Evolutionary conservation across 2,329 filamentous ascomycete genomes (phyloP).

Genomic region (Aspergillus sp.): DNA sequence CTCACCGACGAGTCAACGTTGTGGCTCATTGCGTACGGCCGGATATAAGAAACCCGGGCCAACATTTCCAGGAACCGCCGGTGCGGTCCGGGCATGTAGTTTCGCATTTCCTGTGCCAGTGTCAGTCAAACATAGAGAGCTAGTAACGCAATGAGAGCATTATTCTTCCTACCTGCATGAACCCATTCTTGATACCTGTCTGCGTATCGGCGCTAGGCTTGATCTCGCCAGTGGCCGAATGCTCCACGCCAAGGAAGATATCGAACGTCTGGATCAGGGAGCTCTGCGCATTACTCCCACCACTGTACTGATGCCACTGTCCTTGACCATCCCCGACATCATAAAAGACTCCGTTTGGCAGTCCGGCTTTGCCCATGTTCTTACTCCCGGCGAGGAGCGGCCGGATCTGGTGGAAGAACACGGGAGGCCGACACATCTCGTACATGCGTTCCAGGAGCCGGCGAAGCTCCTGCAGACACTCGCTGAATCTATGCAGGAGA

Average conservation of each 20-base stretch:
- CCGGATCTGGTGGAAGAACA: slow-evolving; percentile 54
- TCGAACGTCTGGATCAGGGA: slow-evolving; percentile 56
- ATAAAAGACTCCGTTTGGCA: slow-evolving; percentile 54
- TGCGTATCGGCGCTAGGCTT: slow-evolving; percentile 16
- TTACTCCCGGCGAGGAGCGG: slow-evolving; percentile 54
- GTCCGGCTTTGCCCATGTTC: slow-evolving; percentile 52
- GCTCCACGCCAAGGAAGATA: slow-evolving; percentile 51
- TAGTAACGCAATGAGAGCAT: neutral
- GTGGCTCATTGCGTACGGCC: slow-evolving; percentile 41
- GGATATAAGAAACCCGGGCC: slow-evolving; percentile 46
- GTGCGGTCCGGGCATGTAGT: slow-evolving; percentile 56
- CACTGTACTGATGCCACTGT: slow-evolving; percentile 51
- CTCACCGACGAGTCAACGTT: slow-evolving; percentile 34
- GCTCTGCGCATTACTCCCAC: slow-evolving; percentile 57
- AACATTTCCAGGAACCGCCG: slow-evolving; percentile 51
- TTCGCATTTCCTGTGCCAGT: slow-evolving; percentile 48
- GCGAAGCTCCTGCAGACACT: slow-evolving; percentile 44
- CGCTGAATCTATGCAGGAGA: slow-evolving; percentile 40
- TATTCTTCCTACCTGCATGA: slow-evolving; percentile 28
- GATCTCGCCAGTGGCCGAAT: slow-evolving; percentile 40
- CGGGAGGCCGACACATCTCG: slow-evolving; percentile 47
- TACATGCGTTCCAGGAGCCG: slow-evolving; percentile 51
- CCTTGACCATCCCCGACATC: slow-evolving; percentile 50
- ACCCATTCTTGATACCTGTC: slow-evolving; percentile 20
- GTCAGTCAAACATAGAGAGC: neutral